phyloP scores from a whole-genome alignment of 106 monocot genomes.

The Amphibolis antarctica region DNA sequence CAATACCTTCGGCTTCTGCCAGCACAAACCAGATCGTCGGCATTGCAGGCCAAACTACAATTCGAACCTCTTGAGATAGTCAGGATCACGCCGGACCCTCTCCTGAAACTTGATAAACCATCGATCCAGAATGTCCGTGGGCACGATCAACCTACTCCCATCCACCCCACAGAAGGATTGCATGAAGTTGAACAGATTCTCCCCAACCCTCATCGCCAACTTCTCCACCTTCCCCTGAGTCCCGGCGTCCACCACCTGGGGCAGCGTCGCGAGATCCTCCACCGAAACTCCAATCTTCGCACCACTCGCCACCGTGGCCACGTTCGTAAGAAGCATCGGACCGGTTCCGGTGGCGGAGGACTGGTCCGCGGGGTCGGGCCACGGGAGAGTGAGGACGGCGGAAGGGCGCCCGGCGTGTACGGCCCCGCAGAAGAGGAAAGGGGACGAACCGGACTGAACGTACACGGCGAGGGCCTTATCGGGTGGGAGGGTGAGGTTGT shows the following conservation, averaged over 20 bases:
- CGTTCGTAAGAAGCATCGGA: not conserved
- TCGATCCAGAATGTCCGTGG: conserved; percentile 79
- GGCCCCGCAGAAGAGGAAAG: conserved; percentile 75
- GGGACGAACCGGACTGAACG: conserved; percentile 40
- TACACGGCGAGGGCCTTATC: conserved; percentile 77
- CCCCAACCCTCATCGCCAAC: conserved; percentile 62
- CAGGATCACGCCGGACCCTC: conserved; percentile 55
- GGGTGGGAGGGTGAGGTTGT: conserved; percentile 40
- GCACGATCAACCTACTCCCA: conserved; percentile 66
- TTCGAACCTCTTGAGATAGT: conserved; percentile 44
- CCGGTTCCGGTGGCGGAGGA: not conserved
- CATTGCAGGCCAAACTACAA: conserved; percentile 20
- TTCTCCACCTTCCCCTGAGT: conserved; percentile 46
- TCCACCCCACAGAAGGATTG: conserved; percentile 87
- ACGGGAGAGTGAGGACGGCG: conserved; percentile 70
- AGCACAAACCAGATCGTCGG: no score
- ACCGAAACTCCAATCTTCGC: conserved; percentile 81
- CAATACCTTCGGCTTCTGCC: not conserved
- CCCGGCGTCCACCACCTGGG: conserved; percentile 52
- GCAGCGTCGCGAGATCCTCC: conserved; percentile 72
- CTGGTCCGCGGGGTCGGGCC: conserved; percentile 44
- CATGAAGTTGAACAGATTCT: conserved; percentile 96
- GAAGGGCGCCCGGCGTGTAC: conserved; percentile 61
- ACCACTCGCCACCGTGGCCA: not conserved
- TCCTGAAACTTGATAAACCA: conserved; percentile 98